These are phyloP conservation scores for Quercus phellos DNA, from an alignment of 331 rosid species.

Conservation along the genomic window DNA sequence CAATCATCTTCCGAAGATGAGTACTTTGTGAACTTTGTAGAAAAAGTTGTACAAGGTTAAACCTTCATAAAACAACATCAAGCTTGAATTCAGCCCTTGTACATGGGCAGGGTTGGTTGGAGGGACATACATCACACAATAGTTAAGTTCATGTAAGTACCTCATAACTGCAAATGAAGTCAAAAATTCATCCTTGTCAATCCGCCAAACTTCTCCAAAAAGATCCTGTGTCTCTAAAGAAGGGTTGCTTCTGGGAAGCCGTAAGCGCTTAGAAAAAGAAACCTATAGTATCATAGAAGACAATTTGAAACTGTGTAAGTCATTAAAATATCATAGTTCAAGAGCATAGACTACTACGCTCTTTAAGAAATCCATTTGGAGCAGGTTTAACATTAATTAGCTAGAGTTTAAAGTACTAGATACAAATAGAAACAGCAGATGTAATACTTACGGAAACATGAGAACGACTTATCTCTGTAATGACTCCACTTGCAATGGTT, in stretches of 20 bases:
- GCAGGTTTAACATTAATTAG: background rate
- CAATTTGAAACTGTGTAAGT: slow-evolving; percentile 12
- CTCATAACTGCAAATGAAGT: slow-evolving; percentile 86
- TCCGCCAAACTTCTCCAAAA: slow-evolving; percentile 67
- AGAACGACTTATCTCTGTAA: slow-evolving; percentile 54
- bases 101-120: background rate
- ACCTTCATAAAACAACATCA: slow-evolving; percentile 49
- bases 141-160: slow-evolving; percentile 23
- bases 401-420: background rate
- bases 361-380: background rate
- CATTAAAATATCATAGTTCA: background rate
- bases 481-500: slow-evolving; percentile 70
- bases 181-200: slow-evolving; percentile 75
- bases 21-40: slow-evolving; percentile 56
- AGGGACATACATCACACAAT: background rate
- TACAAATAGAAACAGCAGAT: slow-evolving; percentile 15
- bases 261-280: slow-evolving; percentile 71
- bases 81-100: slow-evolving; percentile 23
- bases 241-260: slow-evolving; percentile 59
- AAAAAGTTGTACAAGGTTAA: slow-evolving; percentile 75
- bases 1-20: slow-evolving; percentile 77
- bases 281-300: slow-evolving; percentile 45
- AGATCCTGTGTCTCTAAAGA: slow-evolving; percentile 57
- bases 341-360: background rate
- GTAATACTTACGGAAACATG: slow-evolving; percentile 67